These are phyloP conservation scores for Takakia lepidozioides DNA, from an alignment of 225 moss, liverwort and hornwort species.

Conservation along the genomic window DNA sequence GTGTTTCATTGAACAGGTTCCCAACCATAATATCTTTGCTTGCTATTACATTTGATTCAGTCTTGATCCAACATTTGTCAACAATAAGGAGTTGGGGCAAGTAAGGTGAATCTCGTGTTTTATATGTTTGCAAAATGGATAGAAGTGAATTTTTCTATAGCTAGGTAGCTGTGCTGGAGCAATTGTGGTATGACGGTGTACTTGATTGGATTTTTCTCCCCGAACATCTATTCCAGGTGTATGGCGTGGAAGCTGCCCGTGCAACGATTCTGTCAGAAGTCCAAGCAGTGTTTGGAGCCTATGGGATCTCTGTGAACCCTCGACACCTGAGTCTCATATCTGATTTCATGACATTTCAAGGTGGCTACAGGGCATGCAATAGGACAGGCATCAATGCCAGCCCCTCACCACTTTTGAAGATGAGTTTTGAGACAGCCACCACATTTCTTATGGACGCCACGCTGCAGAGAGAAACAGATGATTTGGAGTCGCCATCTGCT, in stretches of 20 bases:
- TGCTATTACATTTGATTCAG: background rate
- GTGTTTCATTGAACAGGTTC: too few relatives aligned
- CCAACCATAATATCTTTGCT: background rate
- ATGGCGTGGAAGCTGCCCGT: constrained; percentile 88
- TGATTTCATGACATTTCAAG: constrained; percentile 94
- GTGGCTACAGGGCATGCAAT: constrained; percentile 87
- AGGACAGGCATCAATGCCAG: constrained; percentile 79
- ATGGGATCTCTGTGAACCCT: constrained; percentile 84
- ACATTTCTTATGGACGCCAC: constrained; percentile 92
- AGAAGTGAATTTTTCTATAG: too few relatives aligned
- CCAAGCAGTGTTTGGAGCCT: constrained; percentile 76
- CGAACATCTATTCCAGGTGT: too few relatives aligned
- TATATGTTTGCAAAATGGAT: too few relatives aligned
- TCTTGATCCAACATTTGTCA: background rate
- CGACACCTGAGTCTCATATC: constrained; percentile 84
- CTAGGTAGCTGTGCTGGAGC: too few relatives aligned
- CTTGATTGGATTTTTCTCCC: too few relatives aligned
- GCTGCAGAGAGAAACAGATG: constrained; percentile 72
- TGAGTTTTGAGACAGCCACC: constrained; percentile 98
- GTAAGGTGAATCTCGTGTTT: too few relatives aligned
- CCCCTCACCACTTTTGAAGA: constrained; percentile 86
- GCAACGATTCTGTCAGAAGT: constrained; percentile 87
- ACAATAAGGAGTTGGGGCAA: too few relatives aligned
- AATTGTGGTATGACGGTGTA: too few relatives aligned
- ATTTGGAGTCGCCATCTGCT: constrained; percentile 79